Evolutionary conservation across 2,329 filamentous ascomycete genomes (phyloP), one percentile per base, ranked within the genome.

Genomic region (Colletotrichum sp.): DNA sequence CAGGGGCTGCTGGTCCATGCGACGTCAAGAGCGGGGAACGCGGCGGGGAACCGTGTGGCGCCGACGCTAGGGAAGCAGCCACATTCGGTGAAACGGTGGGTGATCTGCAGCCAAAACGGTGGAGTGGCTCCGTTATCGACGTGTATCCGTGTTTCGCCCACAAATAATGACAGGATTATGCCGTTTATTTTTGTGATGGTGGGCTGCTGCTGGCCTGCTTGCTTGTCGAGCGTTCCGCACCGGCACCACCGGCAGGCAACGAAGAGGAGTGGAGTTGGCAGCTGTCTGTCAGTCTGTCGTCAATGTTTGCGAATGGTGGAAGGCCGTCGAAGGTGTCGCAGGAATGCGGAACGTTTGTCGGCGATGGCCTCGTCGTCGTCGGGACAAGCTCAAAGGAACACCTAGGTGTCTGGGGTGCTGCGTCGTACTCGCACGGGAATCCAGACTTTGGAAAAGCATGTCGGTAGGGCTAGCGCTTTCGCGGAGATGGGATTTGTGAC

Each of bases 81-180:
- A 68, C 70, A 65, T 73, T 48, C 21, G 63, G 34, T 38, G 57
- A 73, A 73, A 75, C 73, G 70, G 73, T 28, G 38, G 70, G 15
- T 68, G 73, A 75, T 73, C 64, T 67, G 26, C 24, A n/a, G 38
- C 12, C 12, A 55, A 73, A 75, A 75, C 73, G 73, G 70, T 73
- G 26, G 34, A 32, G 21, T 64, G 30, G 43, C n/a, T 64, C 73
- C 73, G 57, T 73, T 75, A 32, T 30, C 55, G 55, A 72, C 55
- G 30, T 57, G 26, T 67, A 16, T 55, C n/a, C 57, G 63, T 32
- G 63, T 68, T 43, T 58, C 38, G 57, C 13, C 36, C 61, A 72
- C 60, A 55, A 38, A 38, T 52, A 55, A 18, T 38, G 68, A 21
- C 43, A 52, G 64, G 21, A 48, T 72, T 48, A 38, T 67, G 63